Base-by-base conservation (phyloP, 164 flowering plant genomes). In the Magnolia kwangsiensis region DNA sequence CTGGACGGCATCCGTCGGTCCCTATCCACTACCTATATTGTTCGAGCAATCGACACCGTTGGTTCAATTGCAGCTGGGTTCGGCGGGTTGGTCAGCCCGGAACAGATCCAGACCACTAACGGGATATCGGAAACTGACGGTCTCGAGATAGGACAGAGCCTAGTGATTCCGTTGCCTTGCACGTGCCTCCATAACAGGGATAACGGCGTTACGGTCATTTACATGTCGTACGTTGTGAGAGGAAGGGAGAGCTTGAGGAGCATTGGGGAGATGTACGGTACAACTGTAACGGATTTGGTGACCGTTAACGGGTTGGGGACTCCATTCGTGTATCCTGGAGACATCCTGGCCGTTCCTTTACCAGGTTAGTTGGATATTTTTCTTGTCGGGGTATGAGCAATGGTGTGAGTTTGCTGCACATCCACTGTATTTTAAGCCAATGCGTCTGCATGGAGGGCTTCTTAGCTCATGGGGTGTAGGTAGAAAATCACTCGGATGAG, bases 1-100 rank as follows among this genome's bases (percentile, higher is more conserved):
- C 76, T 80, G 14, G 79, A 84, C 19, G 86, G 84, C 21, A 82
- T 84, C 72, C 73, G 86, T 0, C 71, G 73, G 63, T 82, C 84
- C 8, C 20, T 73, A 1, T 77, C 82, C 2, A 78, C 82, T 0
- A 8, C 8, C 6, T 82, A 84, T 77, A 69, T 58, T 0, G 80
- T 79, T 1, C 45, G 51, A 3, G 64, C 74, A 2, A 68, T 79
- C 2, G 86, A 84, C 77, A 84, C 78, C 3, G 1, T 74, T 1
- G 83, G 76, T 4, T 74, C 80, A 0, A 81, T 84, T 16, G 70
- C 81, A 3, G 69, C 51, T 2, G 84, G 80, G 1, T 84, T 65
- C 21, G 82, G 84, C 0, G 78, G 82, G 55, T 81, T 84, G 6
- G 86, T 84, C 0, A 78, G 83, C 65, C 68, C 75, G 2, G 80